phyloP scores from a whole-genome alignment of 805 yeast species.

The Lipomyces chichibuensis region DNA sequence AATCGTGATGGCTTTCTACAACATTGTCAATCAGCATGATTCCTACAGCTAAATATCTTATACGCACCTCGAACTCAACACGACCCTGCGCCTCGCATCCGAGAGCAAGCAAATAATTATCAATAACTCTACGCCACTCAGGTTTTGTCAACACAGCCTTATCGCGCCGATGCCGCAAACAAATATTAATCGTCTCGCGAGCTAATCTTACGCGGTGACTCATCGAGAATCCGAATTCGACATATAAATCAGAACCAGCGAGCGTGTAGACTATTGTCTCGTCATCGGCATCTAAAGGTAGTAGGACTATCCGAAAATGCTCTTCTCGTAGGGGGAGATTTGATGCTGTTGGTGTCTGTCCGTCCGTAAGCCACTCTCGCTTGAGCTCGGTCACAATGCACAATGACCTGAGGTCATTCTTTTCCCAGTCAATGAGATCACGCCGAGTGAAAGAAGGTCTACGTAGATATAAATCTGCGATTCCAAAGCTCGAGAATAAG shows the following conservation, averaged over 20 bases:
- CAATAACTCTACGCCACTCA: constrained; percentile 76
- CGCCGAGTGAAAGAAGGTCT: constrained; percentile 67
- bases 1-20: constrained; percentile 11
- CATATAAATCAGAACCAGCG: constrained; percentile 64
- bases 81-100: constrained; percentile 75
- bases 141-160: constrained; percentile 49
- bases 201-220: constrained; percentile 64
- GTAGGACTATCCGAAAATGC: constrained; percentile 52
- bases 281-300: constrained; percentile 60
- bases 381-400: constrained; percentile 55
- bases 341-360: neutral
- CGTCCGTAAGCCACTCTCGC: constrained; percentile 57
- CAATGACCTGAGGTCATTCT: constrained; percentile 68
- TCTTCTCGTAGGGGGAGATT: constrained; percentile 37
- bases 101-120: constrained; percentile 64
- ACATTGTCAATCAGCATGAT: neutral
- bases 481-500: constrained; percentile 15
- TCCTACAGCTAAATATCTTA: neutral
- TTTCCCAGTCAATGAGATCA: constrained; percentile 67
- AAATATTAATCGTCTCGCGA: constrained; percentile 54
- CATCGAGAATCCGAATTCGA: constrained; percentile 61
- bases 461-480: constrained; percentile 38
- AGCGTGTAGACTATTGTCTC: constrained; percentile 52
- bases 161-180: constrained; percentile 47
- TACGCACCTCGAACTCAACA: constrained; percentile 58